Conservation (phyloP, 441 rosid genomes). For the Euphorbia corollata region DNA sequence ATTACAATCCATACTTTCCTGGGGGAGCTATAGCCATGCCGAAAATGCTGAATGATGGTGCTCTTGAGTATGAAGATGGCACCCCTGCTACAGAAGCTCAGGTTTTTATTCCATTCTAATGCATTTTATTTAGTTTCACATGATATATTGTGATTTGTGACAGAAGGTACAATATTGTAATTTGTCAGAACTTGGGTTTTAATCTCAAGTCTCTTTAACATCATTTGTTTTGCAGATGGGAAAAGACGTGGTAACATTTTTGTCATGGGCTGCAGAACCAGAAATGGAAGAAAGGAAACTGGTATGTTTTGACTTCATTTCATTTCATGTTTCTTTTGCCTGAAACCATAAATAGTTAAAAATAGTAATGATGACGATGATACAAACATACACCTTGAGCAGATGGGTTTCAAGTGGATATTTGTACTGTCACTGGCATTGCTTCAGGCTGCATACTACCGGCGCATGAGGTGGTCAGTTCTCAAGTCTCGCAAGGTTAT, state of each 20-base stretch:
- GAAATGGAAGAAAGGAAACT: slow-evolving; percentile 99
- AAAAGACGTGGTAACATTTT: slow-evolving; percentile 87
- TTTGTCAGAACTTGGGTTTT: background rate
- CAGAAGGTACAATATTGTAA: slow-evolving; percentile 4
- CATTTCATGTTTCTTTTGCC: background rate
- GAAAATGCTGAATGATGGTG: slow-evolving; percentile 93
- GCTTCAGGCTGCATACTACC: slow-evolving; percentile 87
- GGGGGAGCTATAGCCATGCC: slow-evolving; percentile 99
- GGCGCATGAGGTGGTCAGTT: slow-evolving; percentile 92
- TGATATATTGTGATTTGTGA: background rate
- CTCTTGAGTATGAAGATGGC: slow-evolving; percentile 97
- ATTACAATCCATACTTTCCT: slow-evolving; percentile 96
- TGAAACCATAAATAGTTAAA: background rate
- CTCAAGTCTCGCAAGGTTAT: slow-evolving; percentile 85
- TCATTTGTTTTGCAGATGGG: slow-evolving; percentile 66
- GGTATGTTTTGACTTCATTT: slow-evolving; percentile 37
- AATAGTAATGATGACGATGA: background rate
- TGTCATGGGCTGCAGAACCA: slow-evolving; percentile 99
- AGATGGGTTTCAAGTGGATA: slow-evolving; percentile 99
- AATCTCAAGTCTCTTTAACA: slow-evolving; percentile 8
- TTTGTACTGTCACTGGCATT: slow-evolving; percentile 89
- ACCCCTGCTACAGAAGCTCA: slow-evolving; percentile 96
- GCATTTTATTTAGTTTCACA: background rate
- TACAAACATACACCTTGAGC: slow-evolving; percentile 17
- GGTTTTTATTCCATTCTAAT: slow-evolving; percentile 33